A percentile compares a stretch with the other conserved stretches of the same genome.
Conservation (phyloP, 2,329 filamentous ascomycete genomes). For the Seiridium unicorne region DNA sequence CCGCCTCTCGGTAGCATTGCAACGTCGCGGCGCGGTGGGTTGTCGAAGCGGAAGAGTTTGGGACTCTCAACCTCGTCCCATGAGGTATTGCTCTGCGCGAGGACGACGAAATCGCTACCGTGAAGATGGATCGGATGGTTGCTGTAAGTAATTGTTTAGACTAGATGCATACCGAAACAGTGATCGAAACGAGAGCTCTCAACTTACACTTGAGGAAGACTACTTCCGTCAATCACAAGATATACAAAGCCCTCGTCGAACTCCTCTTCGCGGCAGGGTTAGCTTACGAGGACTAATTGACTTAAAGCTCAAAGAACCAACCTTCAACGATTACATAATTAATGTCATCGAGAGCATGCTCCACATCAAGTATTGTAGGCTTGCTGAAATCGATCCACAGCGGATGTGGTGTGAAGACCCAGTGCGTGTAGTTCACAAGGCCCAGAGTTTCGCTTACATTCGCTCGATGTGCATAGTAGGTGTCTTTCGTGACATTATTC, state of each 20-base stretch:
- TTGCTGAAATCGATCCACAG: slow-evolving; percentile 18
- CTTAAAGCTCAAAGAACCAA: not conserved
- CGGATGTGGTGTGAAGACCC: slow-evolving; percentile 14
- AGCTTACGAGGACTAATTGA: not conserved
- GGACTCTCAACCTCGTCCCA: not conserved
- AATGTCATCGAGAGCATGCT: slow-evolving; percentile 12
- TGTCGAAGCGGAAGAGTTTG: not conserved
- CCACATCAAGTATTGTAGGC: slow-evolving; percentile 17
- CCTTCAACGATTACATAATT: slow-evolving; percentile 16
- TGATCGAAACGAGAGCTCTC: slow-evolving; percentile 15
- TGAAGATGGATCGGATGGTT: slow-evolving; percentile 49
- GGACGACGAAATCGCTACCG: slow-evolving; percentile 47
- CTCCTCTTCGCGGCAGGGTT: slow-evolving; percentile 9
- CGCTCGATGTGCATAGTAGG: slow-evolving; percentile 16
- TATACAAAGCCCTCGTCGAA: slow-evolving; percentile 16
- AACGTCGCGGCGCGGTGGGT: slow-evolving; percentile 4
- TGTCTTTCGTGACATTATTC: slow-evolving; percentile 18
- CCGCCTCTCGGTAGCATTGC: not conserved
- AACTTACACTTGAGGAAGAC: slow-evolving; percentile 15
- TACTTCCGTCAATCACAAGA: slow-evolving; percentile 14
- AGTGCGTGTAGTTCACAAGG: slow-evolving; percentile 24
- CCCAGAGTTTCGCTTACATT: slow-evolving; percentile 23
- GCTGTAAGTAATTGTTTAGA: slow-evolving; percentile 1
- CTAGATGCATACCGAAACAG: slow-evolving; percentile 5
- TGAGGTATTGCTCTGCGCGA: slow-evolving; percentile 16